Evolutionary conservation across 1,139 yeast species (phyloP), one percentile per base, ranked within the genome.

Genomic region (Yamadazyma trypodendri): DNA sequence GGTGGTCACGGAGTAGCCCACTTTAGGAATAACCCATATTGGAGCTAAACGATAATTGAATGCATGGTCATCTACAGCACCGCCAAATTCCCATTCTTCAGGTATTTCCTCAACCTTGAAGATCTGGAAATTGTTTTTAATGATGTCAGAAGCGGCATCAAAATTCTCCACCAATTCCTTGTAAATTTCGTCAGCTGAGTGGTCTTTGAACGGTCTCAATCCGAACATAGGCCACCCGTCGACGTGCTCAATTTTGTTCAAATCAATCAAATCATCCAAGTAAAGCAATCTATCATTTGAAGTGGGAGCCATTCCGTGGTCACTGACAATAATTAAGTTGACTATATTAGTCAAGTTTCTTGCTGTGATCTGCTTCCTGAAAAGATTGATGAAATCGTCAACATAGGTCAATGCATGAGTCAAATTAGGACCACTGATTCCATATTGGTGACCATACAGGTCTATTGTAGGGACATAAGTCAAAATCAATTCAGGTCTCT

Each of bases 201-300:
- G 50, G 25, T 66, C 58, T 0, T 55, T 42, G 32, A 52, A 62
- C 8, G 94, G 92, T 31, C 94, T 70, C 34, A 87, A 62, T 0
- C 95, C 96, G 50, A 73, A 81, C 42, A 87, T 65, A n/a, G 96
- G 95, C 90, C 94, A 85, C n/a, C 95, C 95, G 54, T 84, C 92
- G 30, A 75, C 63, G 51, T 81, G 81, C 40, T 79, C 82, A 35
- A 85, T 70, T 32, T 71, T 64, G 2, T 58, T 51, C 45, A 73
- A 46, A 49, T 82, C 81, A 7, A 86, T 60, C 13, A 84, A 45
- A 48, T 86, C 92, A 54, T 86, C 95, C 39, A 87, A 59, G 48
- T 77, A 79, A 2, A 86, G 63, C 7, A 84, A 55, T 39, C 96
- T 64, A 13, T 74, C 70, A 44, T 80, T 76, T 0, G 88, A 75